Base-by-base conservation (phyloP, 768 basidiomycete species). In the Suillus clintonianus region DNA sequence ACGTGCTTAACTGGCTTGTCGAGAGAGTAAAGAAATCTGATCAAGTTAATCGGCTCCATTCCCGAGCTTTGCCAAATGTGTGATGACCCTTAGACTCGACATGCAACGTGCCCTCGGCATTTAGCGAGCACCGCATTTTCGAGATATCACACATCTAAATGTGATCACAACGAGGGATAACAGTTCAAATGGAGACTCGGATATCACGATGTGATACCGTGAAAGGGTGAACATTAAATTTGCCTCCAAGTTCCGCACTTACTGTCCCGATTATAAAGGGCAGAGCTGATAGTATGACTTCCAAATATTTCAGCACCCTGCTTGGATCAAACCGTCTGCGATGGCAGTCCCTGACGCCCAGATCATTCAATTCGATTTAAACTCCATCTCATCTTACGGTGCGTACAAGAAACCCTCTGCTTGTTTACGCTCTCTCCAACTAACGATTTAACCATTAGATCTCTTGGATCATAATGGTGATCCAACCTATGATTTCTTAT, bases 81-180 rank as follows among this genome's bases (percentile, higher is more conserved):
- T 55, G 55, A 37, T 15, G 55, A 56, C 55, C 55, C 55, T 56
- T 37, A 56, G 22, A 37, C 55, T 56, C 53, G 50, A 59, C 39
- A 59, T 56, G 47, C 67, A 69, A 72, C 72, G 74, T 75, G 74
- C 63, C 34, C 47, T 22, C 66, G 70, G 55, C 37, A 67, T 19
- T 42, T 68, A 57, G 74, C 74, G 74, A 65, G 2, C 0, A 17
- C 45, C 6, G 51, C 59, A 53, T 61, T 59, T 22, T 13, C 42
- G 24, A 17, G 34, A 62, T 34, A 41, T 71, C 67, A 64, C 63
- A 68, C 36, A 53, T 61, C 27, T 32, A 9, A 7, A 22, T 66
- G 76, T 77, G 76, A 75, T 77, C 69, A 77, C 60, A 71, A 55
- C 67, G 64, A 74, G 74, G 66, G 65, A 3, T 1, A 2, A 13